Evolutionary conservation across 2,329 filamentous ascomycete species (phyloP).

Genomic region (Fusarium odoratissimum): DNA sequence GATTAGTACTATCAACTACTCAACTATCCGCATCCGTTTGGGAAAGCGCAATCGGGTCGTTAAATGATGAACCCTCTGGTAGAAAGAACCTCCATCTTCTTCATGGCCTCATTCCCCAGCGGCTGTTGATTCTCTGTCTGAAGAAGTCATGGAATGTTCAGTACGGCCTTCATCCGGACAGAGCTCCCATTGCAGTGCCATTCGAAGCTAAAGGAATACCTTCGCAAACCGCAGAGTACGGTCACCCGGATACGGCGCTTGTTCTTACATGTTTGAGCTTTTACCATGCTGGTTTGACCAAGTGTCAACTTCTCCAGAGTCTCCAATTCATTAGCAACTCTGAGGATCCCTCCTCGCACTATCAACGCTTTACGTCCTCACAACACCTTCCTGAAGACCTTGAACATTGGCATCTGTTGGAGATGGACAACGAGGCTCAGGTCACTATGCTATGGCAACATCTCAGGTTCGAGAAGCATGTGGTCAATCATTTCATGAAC

Average conservation of each 20-base stretch:
- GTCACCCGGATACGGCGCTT: slow-evolving; percentile 75
- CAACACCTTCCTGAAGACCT: slow-evolving; percentile 59
- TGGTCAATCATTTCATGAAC: slow-evolving; percentile 63
- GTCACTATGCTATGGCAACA: slow-evolving; percentile 61
- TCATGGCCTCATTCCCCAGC: slow-evolving; percentile 69
- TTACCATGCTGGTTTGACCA: slow-evolving; percentile 70
- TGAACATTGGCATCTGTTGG: slow-evolving; percentile 66
- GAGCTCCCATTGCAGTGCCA: slow-evolving; percentile 73
- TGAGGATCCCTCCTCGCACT: slow-evolving; percentile 67
- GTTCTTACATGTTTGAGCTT: slow-evolving; percentile 73
- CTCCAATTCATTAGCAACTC: slow-evolving; percentile 64
- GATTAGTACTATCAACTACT: not conserved
- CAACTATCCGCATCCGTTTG: not conserved
- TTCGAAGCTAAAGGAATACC: slow-evolving; percentile 75
- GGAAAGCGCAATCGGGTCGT: not conserved
- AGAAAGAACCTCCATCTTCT: slow-evolving; percentile 61
- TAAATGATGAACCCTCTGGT: slow-evolving; percentile 53
- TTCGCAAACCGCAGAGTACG: slow-evolving; percentile 71
- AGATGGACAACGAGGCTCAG: slow-evolving; percentile 67
- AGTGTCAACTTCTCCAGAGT: slow-evolving; percentile 60
- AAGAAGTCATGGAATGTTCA: slow-evolving; percentile 75
- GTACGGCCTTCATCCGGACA: slow-evolving; percentile 66
- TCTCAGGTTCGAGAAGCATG: slow-evolving; percentile 56
- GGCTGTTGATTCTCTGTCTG: slow-evolving; percentile 67
- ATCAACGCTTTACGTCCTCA: slow-evolving; percentile 60